Evolutionary conservation across 2,329 filamentous ascomycete species (phyloP).

Genomic region (Stachybotrys chartarum): DNA sequence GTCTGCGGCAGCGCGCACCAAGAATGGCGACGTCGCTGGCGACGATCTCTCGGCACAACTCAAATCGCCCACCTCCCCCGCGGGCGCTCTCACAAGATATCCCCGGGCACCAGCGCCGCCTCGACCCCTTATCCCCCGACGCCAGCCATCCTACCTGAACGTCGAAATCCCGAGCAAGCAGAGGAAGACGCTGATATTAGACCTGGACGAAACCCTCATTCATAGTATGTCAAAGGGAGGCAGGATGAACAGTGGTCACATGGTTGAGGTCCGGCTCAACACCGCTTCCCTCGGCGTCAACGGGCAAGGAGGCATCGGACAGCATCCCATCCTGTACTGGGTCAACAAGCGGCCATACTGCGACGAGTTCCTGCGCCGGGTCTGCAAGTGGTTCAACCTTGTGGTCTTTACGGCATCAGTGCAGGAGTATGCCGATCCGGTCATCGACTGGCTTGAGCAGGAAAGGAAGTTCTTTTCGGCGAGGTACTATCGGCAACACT

Average conservation of each 20-base stretch:
- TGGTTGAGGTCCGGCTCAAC: slow-evolving; percentile 93
- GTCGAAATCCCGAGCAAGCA: slow-evolving; percentile 48
- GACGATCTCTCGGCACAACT: slow-evolving; percentile 66
- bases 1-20: slow-evolving; percentile 36
- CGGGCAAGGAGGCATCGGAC: slow-evolving; percentile 60
- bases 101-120: slow-evolving; percentile 85
- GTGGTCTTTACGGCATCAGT: slow-evolving; percentile 96
- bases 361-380: slow-evolving; percentile 86
- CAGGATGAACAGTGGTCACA: slow-evolving; percentile 91
- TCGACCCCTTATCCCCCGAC: slow-evolving; percentile 78
- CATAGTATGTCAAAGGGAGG: slow-evolving; percentile 97
- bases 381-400: slow-evolving; percentile 97
- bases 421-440: slow-evolving; percentile 96
- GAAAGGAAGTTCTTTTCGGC: slow-evolving; percentile 95
- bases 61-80: slow-evolving; percentile 87
- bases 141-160: slow-evolving; percentile 81
- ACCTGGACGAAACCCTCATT: slow-evolving; percentile 94
- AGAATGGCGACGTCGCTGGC: slow-evolving; percentile 28
- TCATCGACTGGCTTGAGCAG: slow-evolving; percentile 96
- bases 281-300: slow-evolving; percentile 61
- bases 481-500: slow-evolving; percentile 94
- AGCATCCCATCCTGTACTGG: slow-evolving; percentile 96
- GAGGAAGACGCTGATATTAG: slow-evolving; percentile 90
- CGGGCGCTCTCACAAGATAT: slow-evolving; percentile 74
- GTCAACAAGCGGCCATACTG: slow-evolving; percentile 97